Conservation (phyloP, 2,329 filamentous ascomycete species). For the Paraconiothyrium brasiliense region DNA sequence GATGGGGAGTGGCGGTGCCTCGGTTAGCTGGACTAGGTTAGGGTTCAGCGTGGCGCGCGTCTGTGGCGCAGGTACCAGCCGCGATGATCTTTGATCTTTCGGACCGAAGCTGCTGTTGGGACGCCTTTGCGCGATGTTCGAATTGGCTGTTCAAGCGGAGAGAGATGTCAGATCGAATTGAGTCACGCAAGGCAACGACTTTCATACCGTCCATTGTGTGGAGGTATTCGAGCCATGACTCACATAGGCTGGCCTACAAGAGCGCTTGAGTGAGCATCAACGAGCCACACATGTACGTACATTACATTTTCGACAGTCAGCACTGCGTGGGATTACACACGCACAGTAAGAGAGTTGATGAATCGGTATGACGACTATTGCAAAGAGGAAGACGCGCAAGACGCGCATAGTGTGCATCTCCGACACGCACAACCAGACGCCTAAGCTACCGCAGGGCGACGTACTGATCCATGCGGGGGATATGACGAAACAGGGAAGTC, state of each 20-base stretch:
- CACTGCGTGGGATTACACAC: neutral
- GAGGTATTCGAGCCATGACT: neutral
- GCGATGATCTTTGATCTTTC: neutral
- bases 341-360: conserved; percentile 8
- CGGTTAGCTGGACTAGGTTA: neutral
- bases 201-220: too few species aligned
- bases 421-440: conserved; percentile 75
- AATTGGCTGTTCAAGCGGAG: neutral
- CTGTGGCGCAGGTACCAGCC: neutral
- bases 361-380: conserved; percentile 13
- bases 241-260: neutral
- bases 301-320: neutral
- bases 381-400: conserved; percentile 26
- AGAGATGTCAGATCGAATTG: neutral
- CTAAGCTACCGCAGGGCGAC: conserved; percentile 74
- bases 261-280: neutral
- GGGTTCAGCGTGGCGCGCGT: neutral
- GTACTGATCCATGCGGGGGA: conserved; percentile 81
- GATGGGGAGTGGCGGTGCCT: neutral
- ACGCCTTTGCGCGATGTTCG: neutral
- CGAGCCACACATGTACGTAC: neutral
- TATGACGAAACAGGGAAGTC: conserved; percentile 75
- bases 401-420: conserved; percentile 79
- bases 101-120: neutral
- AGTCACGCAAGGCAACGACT: neutral